Percentiles rank a stretch among this genome's conserved stretches.
phyloP scores from a whole-genome alignment of 179 eudicot species.

The Nepenthes alata region DNA sequence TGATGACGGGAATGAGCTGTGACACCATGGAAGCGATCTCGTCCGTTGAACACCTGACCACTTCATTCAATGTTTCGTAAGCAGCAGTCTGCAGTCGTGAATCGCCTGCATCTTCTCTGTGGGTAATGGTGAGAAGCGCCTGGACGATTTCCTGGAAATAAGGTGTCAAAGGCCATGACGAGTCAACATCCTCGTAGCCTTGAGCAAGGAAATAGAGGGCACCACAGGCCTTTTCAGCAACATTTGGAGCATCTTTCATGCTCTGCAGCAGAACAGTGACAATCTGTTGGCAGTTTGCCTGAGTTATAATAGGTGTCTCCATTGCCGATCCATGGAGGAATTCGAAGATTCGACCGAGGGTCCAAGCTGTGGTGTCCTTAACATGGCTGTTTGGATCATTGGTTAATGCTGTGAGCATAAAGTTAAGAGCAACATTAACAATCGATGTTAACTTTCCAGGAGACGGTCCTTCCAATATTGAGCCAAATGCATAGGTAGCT shows the following conservation, averaged over 20 bases:
- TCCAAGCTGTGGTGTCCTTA: conserved; percentile 34
- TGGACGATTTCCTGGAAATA: conserved; percentile 46
- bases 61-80: conserved; percentile 56
- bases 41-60: conserved; percentile 51
- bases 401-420: conserved; percentile 48
- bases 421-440: conserved; percentile 45
- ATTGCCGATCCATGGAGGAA: conserved; percentile 48
- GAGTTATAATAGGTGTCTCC: conserved; percentile 40
- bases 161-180: conserved; percentile 39
- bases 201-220: conserved; percentile 57
- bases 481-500: conserved; percentile 59
- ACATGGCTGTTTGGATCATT: conserved; percentile 41
- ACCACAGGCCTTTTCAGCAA: conserved; percentile 56
- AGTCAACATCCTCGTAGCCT: conserved; percentile 45
- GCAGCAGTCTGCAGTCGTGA: conserved; percentile 49
- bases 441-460: conserved; percentile 38
- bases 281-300: conserved; percentile 42
- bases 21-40: conserved; percentile 42
- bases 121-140: conserved; percentile 42
- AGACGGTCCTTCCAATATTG: conserved; percentile 56
- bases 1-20: conserved; percentile 43
- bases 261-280: conserved; percentile 42
- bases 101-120: conserved; percentile 53
- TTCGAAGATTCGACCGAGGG: conserved; percentile 54
- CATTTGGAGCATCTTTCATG: conserved; percentile 57